phyloP scores from a whole-genome alignment of 2,329 filamentous ascomycete species.

The Aureobasidium sp. region DNA sequence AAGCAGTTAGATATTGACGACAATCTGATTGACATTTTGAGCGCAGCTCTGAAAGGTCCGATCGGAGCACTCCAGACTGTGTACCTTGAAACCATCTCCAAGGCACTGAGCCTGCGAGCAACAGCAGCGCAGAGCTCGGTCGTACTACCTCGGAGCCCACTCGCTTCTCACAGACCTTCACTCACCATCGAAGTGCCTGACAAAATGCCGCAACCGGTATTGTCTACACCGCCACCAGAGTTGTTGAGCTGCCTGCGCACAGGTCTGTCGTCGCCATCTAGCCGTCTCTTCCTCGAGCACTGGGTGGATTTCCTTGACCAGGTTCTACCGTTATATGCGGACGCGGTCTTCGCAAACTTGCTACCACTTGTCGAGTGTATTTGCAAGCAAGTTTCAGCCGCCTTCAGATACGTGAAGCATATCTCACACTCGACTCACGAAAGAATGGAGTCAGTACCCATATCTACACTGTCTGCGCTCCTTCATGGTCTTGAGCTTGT shows the following conservation, averaged over 20 bases:
- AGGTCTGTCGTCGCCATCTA: slow-evolving; percentile 68
- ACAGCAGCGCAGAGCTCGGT: background rate
- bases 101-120: slow-evolving; percentile 13
- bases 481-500: slow-evolving; percentile 91
- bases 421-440: slow-evolving; percentile 44
- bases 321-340: slow-evolving; percentile 75
- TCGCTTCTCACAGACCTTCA: slow-evolving; percentile 2
- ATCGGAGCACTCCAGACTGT: slow-evolving; percentile 22
- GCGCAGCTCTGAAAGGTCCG: slow-evolving; percentile 20
- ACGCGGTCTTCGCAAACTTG: slow-evolving; percentile 80
- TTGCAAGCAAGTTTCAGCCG: slow-evolving; percentile 66
- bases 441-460: slow-evolving; percentile 24
- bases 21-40: slow-evolving; percentile 23
- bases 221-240: slow-evolving; percentile 53
- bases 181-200: slow-evolving; percentile 9
- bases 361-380: slow-evolving; percentile 87
- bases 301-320: slow-evolving; percentile 84
- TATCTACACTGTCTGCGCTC: slow-evolving; percentile 67
- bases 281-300: slow-evolving; percentile 74
- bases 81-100: slow-evolving; percentile 16
- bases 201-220: background rate
- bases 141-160: background rate
- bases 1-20: slow-evolving; percentile 24
- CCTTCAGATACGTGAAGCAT: slow-evolving; percentile 63
- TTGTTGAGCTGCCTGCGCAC: slow-evolving; percentile 79